phyloP scores from a whole-genome alignment of 163 green algal species.

The Coccomyxa subellipsoidea region DNA sequence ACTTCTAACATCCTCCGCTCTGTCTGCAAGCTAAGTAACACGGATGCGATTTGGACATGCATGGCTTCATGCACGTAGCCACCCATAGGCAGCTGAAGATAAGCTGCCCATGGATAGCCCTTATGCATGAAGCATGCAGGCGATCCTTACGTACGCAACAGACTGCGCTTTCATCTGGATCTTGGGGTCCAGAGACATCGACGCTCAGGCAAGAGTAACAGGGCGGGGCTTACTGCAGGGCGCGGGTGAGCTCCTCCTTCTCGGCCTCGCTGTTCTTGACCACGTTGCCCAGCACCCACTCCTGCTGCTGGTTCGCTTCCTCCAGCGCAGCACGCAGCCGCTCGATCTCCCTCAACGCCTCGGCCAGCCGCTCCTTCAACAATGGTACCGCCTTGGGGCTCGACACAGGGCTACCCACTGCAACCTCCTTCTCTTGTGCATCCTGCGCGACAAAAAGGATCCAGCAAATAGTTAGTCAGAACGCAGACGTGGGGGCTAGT shows the following conservation, averaged over 20 bases:
- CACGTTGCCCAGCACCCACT: conserved; percentile 12
- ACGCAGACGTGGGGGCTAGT: not conserved
- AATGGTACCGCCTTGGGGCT: not conserved
- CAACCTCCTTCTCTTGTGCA: not conserved
- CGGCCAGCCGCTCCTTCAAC: not conserved
- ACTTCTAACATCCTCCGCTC: no score
- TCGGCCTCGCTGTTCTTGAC: conserved; percentile 25
- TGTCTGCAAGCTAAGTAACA: no score
- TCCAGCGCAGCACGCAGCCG: not conserved
- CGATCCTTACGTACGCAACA: no score
- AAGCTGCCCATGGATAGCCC: no score
- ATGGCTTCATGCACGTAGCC: no score
- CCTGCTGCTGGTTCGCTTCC: not conserved
- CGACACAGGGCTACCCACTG: not conserved
- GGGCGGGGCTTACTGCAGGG: not conserved
- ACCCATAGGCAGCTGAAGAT: no score
- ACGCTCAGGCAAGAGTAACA: not conserved
- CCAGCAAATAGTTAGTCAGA: not conserved
- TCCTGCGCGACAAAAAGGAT: not conserved
- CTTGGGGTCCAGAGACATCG: no score
- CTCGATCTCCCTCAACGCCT: conserved; percentile 1
- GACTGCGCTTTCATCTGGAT: no score
- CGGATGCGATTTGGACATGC: no score
- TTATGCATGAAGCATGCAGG: no score
- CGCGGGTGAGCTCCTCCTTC: conserved; percentile 16